Conservation (phyloP, 2,329 filamentous ascomycete genomes). For the Diatrype stigma region DNA sequence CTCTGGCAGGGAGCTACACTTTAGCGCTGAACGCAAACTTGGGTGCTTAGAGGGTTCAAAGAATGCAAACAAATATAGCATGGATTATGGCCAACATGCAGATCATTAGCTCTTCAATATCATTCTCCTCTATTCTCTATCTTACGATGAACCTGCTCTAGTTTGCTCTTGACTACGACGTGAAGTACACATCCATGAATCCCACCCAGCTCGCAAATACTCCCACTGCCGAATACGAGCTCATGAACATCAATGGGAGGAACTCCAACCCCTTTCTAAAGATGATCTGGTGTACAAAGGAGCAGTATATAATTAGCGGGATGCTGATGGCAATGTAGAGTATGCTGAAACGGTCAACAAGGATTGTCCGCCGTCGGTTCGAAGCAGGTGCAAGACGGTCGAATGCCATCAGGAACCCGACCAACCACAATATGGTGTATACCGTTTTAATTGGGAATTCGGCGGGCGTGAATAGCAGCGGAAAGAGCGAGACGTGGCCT, state of each 20-base stretch:
- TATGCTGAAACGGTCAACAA: slow-evolving; percentile 86
- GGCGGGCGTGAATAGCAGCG: slow-evolving; percentile 82
- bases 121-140: not conserved
- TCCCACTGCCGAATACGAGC: slow-evolving; percentile 89
- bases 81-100: not conserved
- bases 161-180: slow-evolving; percentile 34
- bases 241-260: slow-evolving; percentile 93
- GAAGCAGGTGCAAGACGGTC: slow-evolving; percentile 84
- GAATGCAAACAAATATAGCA: not conserved
- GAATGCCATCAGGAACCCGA: slow-evolving; percentile 80
- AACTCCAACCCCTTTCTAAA: slow-evolving; percentile 86
- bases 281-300: slow-evolving; percentile 73
- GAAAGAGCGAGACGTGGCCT: slow-evolving; percentile 92
- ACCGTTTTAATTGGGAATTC: slow-evolving; percentile 93
- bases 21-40: slow-evolving; percentile 1
- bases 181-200: slow-evolving; percentile 88
- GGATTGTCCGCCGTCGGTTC: slow-evolving; percentile 73
- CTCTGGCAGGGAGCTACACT: not conserved
- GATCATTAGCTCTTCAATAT: not conserved
- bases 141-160: not conserved
- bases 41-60: not conserved
- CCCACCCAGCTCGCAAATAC: slow-evolving; percentile 94
- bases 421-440: slow-evolving; percentile 89
- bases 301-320: slow-evolving; percentile 84
- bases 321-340: slow-evolving; percentile 88